Evolutionary conservation across 228 moss, liverwort and hornwort genomes (phyloP).

Genomic region (Sphagnum magellanicum): DNA sequence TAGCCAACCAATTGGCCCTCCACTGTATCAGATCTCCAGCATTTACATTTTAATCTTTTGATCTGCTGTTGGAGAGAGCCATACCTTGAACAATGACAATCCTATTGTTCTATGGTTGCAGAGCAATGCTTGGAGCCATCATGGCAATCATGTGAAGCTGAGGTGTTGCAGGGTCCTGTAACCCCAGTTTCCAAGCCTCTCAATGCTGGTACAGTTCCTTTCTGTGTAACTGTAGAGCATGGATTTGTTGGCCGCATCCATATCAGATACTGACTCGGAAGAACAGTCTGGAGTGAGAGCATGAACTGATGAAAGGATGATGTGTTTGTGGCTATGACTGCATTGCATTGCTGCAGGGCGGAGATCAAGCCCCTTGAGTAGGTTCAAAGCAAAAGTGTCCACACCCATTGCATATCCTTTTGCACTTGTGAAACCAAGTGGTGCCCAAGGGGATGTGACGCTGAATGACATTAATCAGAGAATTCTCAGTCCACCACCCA

Average conservation of each 20-base stretch:
- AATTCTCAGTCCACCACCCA: conserved; percentile 62
- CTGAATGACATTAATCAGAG: conserved; percentile 81
- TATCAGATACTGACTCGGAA: too few species aligned
- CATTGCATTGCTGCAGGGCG: conserved; percentile 25
- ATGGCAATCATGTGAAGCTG: conserved; percentile 49
- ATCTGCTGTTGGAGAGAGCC: neutral
- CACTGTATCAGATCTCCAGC: neutral
- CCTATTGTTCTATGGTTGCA: conserved; percentile 2
- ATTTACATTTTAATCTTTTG: neutral
- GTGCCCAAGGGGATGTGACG: conserved; percentile 82
- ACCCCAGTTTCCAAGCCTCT: conserved; percentile 59
- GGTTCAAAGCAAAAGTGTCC: conserved; percentile 55
- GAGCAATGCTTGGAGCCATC: conserved; percentile 28
- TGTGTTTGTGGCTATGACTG: too few species aligned
- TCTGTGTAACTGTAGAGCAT: neutral
- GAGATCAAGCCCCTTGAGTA: conserved; percentile 57
- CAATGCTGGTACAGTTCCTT: conserved; percentile 37
- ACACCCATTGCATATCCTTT: conserved; percentile 92
- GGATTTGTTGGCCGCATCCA: too few species aligned
- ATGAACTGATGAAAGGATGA: too few species aligned
- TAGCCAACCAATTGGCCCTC: conserved; percentile 2
- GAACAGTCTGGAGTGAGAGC: too few species aligned
- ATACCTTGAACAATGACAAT: neutral
- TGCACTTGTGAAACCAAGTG: conserved; percentile 81
- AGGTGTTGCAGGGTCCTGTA: conserved; percentile 57